A percentile compares a stretch with the other conserved stretches of the same genome.
Conservation (phyloP, 768 basidiomycete species). For the Paxillus rubicundulus region DNA sequence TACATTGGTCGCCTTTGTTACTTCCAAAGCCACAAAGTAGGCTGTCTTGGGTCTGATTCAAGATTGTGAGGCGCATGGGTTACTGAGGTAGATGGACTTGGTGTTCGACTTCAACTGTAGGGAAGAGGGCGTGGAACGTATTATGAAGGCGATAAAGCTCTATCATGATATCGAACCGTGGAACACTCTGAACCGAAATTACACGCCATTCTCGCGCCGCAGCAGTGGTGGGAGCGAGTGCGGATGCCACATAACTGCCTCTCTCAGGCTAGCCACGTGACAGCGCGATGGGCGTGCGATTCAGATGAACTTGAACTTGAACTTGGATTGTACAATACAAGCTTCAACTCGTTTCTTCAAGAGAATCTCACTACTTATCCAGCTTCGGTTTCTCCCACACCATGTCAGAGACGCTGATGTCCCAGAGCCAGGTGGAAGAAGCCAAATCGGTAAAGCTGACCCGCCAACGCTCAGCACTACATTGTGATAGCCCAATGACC, state of each 20-base stretch:
- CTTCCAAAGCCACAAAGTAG: slow-evolving; percentile 21
- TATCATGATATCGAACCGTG: no score
- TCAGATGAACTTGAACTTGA: no score
- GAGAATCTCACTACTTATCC: background rate
- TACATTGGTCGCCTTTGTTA: background rate
- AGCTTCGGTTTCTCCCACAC: background rate
- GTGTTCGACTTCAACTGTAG: background rate
- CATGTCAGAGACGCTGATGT: slow-evolving; percentile 21
- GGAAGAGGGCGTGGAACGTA: background rate
- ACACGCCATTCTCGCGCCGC: background rate
- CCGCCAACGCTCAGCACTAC: background rate
- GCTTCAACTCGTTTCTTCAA: background rate
- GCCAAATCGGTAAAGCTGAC: slow-evolving; percentile 19
- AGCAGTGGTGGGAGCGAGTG: no score
- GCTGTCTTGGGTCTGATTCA: slow-evolving; percentile 36
- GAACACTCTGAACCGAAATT: no score
- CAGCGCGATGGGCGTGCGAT: no score
- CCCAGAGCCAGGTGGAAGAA: slow-evolving; percentile 23
- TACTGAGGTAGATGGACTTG: background rate
- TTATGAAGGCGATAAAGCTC: no score
- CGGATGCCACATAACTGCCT: no score
- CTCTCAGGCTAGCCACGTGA: no score
- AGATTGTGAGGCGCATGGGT: slow-evolving; percentile 32
- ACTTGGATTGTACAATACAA: no score
- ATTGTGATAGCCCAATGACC: slow-evolving; percentile 3